Base-by-base conservation (phyloP, 257 asterid species). In the Solanum sitiens region DNA sequence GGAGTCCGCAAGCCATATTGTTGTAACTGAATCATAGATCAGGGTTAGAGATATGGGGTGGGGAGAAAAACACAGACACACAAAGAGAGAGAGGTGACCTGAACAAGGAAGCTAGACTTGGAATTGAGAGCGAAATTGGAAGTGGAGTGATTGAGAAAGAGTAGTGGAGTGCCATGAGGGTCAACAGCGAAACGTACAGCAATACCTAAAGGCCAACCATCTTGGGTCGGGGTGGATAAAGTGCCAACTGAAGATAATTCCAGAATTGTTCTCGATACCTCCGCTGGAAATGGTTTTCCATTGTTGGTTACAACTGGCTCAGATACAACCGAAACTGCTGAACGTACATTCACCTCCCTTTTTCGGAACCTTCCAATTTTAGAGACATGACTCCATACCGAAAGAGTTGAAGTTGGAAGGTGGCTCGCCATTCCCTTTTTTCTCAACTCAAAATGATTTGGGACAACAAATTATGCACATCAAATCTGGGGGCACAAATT, bases 151-250 rank as follows among this genome's bases (percentile, higher is more conserved):
- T 88, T 94, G 87, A 95, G 91, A 83, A 94, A 90, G 86, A 97
- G 86, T n/a, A 95, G 20, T 7, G 98, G 99, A 53, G 95, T 91
- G 21, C 98, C 99, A 75, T 91, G 88, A 14, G 89, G 89, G 87
- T 97, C 98, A 88, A 95, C 97, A 21, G 95, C 94, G 32, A 95
- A 95, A 53, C 95, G 96, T 71, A 95, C 98, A 59, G 97, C 99
- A 59, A 90, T 77, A 8, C 98, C 98, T 80, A 95, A 86, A 73
- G 99, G 99, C 92, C 95, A 93, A 68, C 98, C 97, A 16, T 93
- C 98, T 33, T 68, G 94, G 33, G 90, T 91, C 65, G 94, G 87
- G 39, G 91, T 88, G 44, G 97, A 95, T 72, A 96, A 98, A 61
- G 99, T 95, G 80, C 95, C 99, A 13, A 87, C 94, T 32, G 94